Evolutionary conservation across 805 yeast genomes (phyloP).

Genomic region (Pichia sporocuriosa): DNA sequence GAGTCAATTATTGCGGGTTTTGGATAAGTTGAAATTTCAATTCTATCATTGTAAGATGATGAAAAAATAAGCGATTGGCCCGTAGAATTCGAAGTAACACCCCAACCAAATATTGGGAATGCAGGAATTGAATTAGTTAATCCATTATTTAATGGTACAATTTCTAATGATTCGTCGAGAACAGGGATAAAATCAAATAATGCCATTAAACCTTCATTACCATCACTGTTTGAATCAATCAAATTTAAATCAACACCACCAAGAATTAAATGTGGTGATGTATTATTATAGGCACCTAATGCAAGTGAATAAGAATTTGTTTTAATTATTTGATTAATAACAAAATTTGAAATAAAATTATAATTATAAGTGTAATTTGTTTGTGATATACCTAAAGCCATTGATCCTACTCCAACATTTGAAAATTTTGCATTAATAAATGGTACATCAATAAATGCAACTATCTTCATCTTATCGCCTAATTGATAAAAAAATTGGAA

Average conservation of each 20-base stretch:
- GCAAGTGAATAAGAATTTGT: slow-evolving; percentile 41
- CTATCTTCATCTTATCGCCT: not conserved
- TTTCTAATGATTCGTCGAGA: slow-evolving; percentile 13
- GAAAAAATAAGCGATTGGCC: slow-evolving; percentile 24
- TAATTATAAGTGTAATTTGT: slow-evolving; percentile 16
- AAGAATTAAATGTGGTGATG: slow-evolving; percentile 37
- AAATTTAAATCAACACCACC: slow-evolving; percentile 52
- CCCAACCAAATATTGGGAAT: slow-evolving; percentile 40
- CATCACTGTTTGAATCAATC: slow-evolving; percentile 18
- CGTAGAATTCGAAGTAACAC: slow-evolving; percentile 30
- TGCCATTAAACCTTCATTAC: slow-evolving; percentile 27
- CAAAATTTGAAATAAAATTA: slow-evolving; percentile 32
- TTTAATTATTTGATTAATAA: slow-evolving; percentile 25
- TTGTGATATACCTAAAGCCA: slow-evolving; percentile 35
- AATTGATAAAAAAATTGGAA: slow-evolving; percentile 13
- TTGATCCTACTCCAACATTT: slow-evolving; percentile 33
- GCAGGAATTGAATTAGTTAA: slow-evolving; percentile 30
- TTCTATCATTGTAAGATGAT: slow-evolving; percentile 34
- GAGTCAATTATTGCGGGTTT: slow-evolving; percentile 57
- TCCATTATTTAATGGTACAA: slow-evolving; percentile 14
- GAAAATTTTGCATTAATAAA: slow-evolving; percentile 36
- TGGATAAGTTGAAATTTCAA: slow-evolving; percentile 32
- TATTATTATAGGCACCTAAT: slow-evolving; percentile 23
- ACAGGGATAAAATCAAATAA: slow-evolving; percentile 44
- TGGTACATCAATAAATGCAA: slow-evolving; percentile 23